These are phyloP conservation scores for Vicia sativa DNA, from an alignment of 306 rosid species.

Conservation along the genomic window DNA sequence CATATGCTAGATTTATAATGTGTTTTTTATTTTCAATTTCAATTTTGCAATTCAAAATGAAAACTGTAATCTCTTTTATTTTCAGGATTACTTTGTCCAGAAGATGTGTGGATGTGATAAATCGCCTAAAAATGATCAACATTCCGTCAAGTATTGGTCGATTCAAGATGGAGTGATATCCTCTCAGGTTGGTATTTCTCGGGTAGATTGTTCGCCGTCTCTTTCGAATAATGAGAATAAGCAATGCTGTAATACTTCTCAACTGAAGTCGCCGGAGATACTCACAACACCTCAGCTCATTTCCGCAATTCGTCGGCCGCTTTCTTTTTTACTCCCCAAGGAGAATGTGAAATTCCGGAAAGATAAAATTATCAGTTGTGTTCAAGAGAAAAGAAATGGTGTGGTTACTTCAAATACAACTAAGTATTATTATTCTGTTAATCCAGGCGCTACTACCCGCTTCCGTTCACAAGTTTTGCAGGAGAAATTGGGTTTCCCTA, in stretches of 20 bases:
- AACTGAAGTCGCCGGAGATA: slow-evolving; percentile 50
- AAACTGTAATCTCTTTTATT: slow-evolving; percentile 28
- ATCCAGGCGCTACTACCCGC: slow-evolving; percentile 14
- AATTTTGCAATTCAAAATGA: too few species aligned
- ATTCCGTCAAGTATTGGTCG: slow-evolving; percentile 62
- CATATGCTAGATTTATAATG: slow-evolving; percentile 4
- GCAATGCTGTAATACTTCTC: slow-evolving; percentile 40
- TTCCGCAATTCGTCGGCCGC: slow-evolving; percentile 66
- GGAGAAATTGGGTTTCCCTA: slow-evolving; percentile 46
- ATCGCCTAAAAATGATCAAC: slow-evolving; percentile 46
- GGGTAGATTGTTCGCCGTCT: slow-evolving; percentile 43
- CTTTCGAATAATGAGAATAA: slow-evolving; percentile 43
- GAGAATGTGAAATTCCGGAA: too few species aligned
- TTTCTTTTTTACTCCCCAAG: too few species aligned
- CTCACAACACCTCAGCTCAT: slow-evolving; percentile 63
- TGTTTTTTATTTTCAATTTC: not conserved
- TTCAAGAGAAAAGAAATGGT: slow-evolving; percentile 50
- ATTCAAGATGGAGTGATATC: slow-evolving; percentile 44
- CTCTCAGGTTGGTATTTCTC: slow-evolving; percentile 48
- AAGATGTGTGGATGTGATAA: slow-evolving; percentile 63
- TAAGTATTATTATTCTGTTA: slow-evolving; percentile 42
- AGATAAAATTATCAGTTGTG: too few species aligned
- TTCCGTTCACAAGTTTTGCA: slow-evolving; percentile 42
- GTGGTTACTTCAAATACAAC: slow-evolving; percentile 40
- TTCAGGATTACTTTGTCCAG: slow-evolving; percentile 48